Evolutionary conservation across 345 rosid species (phyloP).

Genomic region (Erysimum cheiranthoides): DNA sequence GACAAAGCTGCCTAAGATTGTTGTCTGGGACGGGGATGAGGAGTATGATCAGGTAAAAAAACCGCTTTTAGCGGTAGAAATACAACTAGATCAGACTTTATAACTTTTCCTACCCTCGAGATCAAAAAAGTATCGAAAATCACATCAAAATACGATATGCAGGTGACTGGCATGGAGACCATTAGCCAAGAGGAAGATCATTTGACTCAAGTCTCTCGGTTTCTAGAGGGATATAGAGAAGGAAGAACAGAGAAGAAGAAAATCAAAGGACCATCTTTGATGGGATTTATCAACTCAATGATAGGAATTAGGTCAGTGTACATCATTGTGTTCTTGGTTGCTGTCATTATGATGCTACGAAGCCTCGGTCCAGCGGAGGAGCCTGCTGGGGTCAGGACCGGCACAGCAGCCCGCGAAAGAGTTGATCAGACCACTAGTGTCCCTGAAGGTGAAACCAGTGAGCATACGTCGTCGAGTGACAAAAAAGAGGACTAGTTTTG

Average conservation of each 20-base stretch:
- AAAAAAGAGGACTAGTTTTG: slow-evolving; percentile 76
- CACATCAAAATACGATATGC: slow-evolving; percentile 4
- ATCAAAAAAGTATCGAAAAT: neutral
- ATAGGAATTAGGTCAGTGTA: slow-evolving; percentile 65
- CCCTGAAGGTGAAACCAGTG: slow-evolving; percentile 51
- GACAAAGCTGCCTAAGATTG: slow-evolving; percentile 74
- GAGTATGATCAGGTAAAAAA: slow-evolving; percentile 71
- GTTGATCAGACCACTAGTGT: slow-evolving; percentile 44
- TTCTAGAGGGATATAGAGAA: slow-evolving; percentile 80
- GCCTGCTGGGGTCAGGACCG: slow-evolving; percentile 58
- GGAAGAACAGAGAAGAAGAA: slow-evolving; percentile 64
- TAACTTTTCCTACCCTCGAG: neutral
- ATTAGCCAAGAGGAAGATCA: slow-evolving; percentile 71
- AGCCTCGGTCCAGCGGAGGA: slow-evolving; percentile 59
- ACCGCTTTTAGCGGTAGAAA: neutral
- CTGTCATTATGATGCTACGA: slow-evolving; percentile 61
- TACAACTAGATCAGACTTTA: neutral
- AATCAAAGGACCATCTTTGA: slow-evolving; percentile 73
- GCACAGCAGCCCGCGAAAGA: slow-evolving; percentile 29
- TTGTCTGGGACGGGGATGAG: slow-evolving; percentile 88
- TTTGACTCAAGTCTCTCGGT: slow-evolving; percentile 71
- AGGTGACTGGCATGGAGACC: slow-evolving; percentile 72
- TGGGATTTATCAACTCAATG: slow-evolving; percentile 71
- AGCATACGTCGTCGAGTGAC: slow-evolving; percentile 52
- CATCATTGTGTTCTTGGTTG: slow-evolving; percentile 72